Base-by-base conservation (phyloP, 108 stramenopile genomes). In the Cyclostephanos invisitatus region DNA sequence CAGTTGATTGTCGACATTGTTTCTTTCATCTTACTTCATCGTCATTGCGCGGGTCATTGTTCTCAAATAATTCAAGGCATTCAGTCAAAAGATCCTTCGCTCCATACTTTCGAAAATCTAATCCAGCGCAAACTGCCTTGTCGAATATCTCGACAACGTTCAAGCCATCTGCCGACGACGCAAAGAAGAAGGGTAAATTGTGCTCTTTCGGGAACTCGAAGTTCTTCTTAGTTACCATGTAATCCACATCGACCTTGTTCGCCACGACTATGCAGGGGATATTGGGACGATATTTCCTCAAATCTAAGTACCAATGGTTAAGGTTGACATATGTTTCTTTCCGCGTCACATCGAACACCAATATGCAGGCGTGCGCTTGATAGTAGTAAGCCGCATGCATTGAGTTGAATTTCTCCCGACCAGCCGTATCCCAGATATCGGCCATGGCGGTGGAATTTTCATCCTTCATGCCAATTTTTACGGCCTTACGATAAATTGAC, bases 351-450 rank as follows among this genome's bases (percentile, higher is more conserved):
- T 88, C 87, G 70, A 92, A 91, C 25, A 91, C 86, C 61, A 95
- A 42, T 29, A 95, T 84, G 66, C 91, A 93, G 11, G 74, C 89
- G 62, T 95, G 89, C 15, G 94, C 91, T 32, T 84, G 57, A 67
- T 91, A 86, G 74, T 95, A 95, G 74, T 93, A 95, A 8, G 89
- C 84, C 25, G 91, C 84, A 84, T 95, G 94, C 81, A 95, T 89
- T 20, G 83, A 87, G 51, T 81, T 86, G 73, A 91, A 95, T 11
- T 83, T 80, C 53, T 95, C 94, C 81, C 93, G 94, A 8, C 94
- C 94, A 7, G 92, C 94, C 17, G 94, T 95, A 73, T 95, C 94
- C 92, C 92, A 95, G 70, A 95, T 85, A 60, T 93, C 92, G 8
- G 77, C 80, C 14, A 60, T 73, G 27, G 72, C 75, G 28, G 29